Conservation (phyloP, 139 green algal genomes). For the Tetradesmus obliquus region DNA sequence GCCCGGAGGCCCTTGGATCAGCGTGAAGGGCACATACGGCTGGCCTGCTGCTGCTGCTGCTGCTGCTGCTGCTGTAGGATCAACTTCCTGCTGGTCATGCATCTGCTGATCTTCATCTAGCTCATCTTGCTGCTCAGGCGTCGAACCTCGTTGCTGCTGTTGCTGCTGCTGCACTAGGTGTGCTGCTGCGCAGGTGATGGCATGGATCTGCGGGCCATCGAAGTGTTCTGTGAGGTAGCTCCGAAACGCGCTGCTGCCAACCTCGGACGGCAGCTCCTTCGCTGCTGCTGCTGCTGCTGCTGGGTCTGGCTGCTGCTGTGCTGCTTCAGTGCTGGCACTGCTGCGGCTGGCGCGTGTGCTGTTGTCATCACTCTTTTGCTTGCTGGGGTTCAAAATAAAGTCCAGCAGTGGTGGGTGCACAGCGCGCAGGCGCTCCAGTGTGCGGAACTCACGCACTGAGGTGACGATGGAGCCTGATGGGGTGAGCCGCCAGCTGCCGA, state of each 20-base stretch:
- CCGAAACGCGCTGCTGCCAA: background rate
- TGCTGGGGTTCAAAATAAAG: constrained; percentile 67
- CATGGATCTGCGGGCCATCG: constrained; percentile 43
- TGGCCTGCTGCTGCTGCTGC: constrained; percentile 18
- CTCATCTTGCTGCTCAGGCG: background rate
- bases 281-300: background rate
- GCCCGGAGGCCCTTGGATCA: constrained; percentile 84
- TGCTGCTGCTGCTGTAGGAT: background rate
- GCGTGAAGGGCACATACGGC: constrained; percentile 45
- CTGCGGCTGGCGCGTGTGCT: constrained; percentile 7
- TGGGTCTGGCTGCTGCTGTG: constrained; percentile 22
- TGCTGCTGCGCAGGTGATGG: constrained; percentile 36
- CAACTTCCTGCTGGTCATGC: background rate
- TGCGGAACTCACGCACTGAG: constrained; percentile 68
- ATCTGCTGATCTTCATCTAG: background rate
- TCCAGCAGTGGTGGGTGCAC: constrained; percentile 41
- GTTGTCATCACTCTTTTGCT: background rate
- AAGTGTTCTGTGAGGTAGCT: constrained; percentile 25
- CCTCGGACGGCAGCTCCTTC: background rate
- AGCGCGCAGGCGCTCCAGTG: constrained; percentile 50
- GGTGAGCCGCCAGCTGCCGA: constrained; percentile 54
- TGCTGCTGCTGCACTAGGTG: constrained; percentile 30
- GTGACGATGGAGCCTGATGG: constrained; percentile 47
- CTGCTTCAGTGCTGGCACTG: background rate
- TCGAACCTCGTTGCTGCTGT: background rate